phyloP scores from a whole-genome alignment of 2,329 filamentous ascomycete genomes.

The Colletotrichum sp. region DNA sequence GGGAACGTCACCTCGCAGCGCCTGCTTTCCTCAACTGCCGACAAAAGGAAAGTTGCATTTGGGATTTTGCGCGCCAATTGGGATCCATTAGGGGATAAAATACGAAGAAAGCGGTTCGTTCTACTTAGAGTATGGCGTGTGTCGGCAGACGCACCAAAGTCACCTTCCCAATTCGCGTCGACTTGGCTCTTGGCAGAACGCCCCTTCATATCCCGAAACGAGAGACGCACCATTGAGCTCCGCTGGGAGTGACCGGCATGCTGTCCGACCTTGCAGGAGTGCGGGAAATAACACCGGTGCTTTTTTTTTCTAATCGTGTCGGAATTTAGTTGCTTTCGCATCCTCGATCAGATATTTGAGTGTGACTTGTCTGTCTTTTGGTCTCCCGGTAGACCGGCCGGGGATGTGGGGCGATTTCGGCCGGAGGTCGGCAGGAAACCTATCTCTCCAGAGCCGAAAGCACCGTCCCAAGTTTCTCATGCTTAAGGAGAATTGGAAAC shows the following conservation, averaged over 20 bases:
- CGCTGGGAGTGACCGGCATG: not conserved
- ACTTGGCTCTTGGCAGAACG: not conserved
- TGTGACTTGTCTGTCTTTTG: not conserved
- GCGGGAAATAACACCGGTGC: not conserved
- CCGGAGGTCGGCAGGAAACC: not conserved
- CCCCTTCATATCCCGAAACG: not conserved
- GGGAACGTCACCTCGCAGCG: not conserved
- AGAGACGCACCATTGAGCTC: not conserved
- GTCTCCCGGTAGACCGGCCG: not conserved
- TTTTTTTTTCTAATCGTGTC: too few species aligned
- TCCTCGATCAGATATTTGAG: not conserved
- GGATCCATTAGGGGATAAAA: not conserved
- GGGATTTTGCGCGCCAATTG: constrained; percentile 1
- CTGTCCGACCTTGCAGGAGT: not conserved
- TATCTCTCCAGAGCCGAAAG: not conserved
- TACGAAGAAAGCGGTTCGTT: not conserved
- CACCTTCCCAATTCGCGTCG: not conserved
- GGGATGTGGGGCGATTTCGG: not conserved
- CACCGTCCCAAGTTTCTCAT: not conserved
- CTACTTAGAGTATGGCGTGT: not conserved
- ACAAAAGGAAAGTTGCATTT: not conserved
- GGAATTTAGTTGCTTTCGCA: not conserved
- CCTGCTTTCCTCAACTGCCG: not conserved
- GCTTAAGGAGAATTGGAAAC: fast-evolving
- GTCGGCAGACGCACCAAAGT: not conserved